Evolutionary conservation across 73 alveolate species (phyloP).

Genomic region (Paramecium bursaria): DNA sequence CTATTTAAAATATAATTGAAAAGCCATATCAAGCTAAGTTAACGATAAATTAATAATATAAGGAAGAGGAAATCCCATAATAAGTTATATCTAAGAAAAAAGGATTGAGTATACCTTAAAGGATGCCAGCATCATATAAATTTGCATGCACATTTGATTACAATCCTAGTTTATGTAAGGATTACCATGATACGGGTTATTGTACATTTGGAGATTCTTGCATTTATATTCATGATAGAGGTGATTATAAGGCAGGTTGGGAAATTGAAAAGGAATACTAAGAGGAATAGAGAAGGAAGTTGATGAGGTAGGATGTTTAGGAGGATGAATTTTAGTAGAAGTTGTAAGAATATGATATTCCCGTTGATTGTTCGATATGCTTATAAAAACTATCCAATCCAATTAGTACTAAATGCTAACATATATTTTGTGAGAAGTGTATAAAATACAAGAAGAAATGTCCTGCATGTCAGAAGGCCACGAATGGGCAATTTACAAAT

Average conservation of each 20-base stretch:
- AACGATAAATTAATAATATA: too few species aligned
- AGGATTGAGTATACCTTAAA: conserved; percentile 78
- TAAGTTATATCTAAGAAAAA: too few species aligned
- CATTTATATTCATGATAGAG: conserved; percentile 94
- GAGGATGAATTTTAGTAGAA: conserved; percentile 72
- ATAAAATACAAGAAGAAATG: conserved; percentile 76
- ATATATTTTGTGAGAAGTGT: conserved; percentile 88
- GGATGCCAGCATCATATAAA: conserved; percentile 83
- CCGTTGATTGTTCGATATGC: conserved; percentile 80
- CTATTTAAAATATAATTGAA: too few species aligned
- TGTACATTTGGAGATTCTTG: conserved; percentile 97
- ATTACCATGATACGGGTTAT: conserved; percentile 92
- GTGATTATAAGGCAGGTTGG: conserved; percentile 96
- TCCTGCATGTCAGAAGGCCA: conserved; percentile 75
- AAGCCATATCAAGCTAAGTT: too few species aligned
- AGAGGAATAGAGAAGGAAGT: conserved; percentile 75
- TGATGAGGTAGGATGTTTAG: conserved; percentile 65
- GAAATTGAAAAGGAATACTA: conserved; percentile 88
- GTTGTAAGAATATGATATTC: conserved; percentile 67
- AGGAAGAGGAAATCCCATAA: too few species aligned
- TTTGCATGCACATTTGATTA: conserved; percentile 91
- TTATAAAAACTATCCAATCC: conserved; percentile 68
- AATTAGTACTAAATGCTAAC: conserved; percentile 79
- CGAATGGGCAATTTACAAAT: conserved; percentile 86
- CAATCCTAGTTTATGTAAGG: conserved; percentile 94